Base-by-base conservation (phyloP, 306 rosid species). In the Dryas drummondii region DNA sequence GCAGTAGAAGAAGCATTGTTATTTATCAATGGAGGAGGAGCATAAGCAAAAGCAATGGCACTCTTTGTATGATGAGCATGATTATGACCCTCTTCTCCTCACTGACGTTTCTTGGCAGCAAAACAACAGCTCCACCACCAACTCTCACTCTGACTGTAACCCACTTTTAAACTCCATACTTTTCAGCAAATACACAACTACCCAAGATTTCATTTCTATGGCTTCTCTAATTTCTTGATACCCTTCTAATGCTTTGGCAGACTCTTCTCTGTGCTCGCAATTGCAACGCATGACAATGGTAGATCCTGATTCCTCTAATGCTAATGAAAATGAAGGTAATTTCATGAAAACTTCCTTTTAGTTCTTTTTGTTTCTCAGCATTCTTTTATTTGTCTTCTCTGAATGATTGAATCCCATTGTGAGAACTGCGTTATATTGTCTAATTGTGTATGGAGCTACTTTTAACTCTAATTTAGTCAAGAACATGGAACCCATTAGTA, bases 61-160 rank as follows among this genome's bases (percentile, higher is more conserved):
- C 44, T 42, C 47, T 46, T n/a, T 71, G 37, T 32, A 32, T 32
- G 37, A 32, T 32, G 37, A 32, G 37, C 37, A 32, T 32, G 52
- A 57, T 72, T 76, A 66, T 71, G 90, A 89, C 78, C 92, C 92
- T 76, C 92, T 86, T 84, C 96, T 87, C 64, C 86, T 90, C 47
- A 83, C 86, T 0, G 88, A 87, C 81, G 86, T 78, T 71, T 84
- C 88, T 76, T 70, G 68, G 40, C 91, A 64, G 71, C 82, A 63
- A 64, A 56, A 81, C 52, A 52, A 59, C 66, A 1, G 22, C 10
- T 15, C 63, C 13, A 11, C 56, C 27, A 50, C 80, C 52, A 26
- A 68, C 4, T 64, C 69, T 68, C 44, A 27, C 22, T 78, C 81
- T 51, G 74, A 61, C 55, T 57, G 91, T 87, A 79, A 84, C 82